Conservation (phyloP, 1,284 basidiomycete species). For the Rhodotorula sp. region DNA sequence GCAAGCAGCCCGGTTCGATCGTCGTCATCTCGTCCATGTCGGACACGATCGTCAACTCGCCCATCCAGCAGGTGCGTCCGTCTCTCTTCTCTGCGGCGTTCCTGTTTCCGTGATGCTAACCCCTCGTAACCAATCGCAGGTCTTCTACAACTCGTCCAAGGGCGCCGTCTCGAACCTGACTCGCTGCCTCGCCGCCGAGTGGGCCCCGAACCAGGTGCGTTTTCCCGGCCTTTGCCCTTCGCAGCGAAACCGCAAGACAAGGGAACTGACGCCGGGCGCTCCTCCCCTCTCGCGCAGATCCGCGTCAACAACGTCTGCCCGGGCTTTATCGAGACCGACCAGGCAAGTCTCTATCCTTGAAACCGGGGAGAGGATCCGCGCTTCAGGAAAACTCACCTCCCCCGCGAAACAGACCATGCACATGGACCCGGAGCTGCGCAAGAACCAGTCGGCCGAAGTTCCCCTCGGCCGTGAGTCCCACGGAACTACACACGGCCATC, state of each 20-base stretch:
- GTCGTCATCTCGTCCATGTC: conserved; percentile 58
- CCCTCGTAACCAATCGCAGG: background rate
- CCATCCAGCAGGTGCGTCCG: conserved; percentile 48
- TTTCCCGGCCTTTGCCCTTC: too few relatives aligned
- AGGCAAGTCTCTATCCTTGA: background rate
- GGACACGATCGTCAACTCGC: conserved; percentile 56
- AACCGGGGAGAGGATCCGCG: background rate
- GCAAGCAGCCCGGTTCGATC: conserved; percentile 49
- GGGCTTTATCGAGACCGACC: conserved; percentile 34
- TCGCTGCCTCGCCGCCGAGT: conserved; percentile 63
- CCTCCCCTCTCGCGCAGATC: conserved; percentile 47
- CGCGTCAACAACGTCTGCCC: conserved; percentile 60
- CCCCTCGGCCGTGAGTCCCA: conserved; percentile 53
- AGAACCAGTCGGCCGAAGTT: conserved; percentile 42
- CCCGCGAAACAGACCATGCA: conserved; percentile 1
- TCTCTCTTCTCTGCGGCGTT: too few relatives aligned
- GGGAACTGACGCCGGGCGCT: background rate
- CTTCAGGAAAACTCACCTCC: background rate
- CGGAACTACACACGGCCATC: conserved; percentile 2
- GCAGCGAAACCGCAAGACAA: too few relatives aligned
- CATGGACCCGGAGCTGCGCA: conserved; percentile 40
- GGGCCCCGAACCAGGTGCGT: conserved; percentile 52
- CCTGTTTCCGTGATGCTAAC: too few relatives aligned
- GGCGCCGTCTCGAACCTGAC: conserved; percentile 59
- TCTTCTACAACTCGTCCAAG: conserved; percentile 49